Evolutionary conservation across 306 rosid genomes (phyloP), one percentile per base, ranked within the genome.

Genomic region (Casuarina cunninghamiana): DNA sequence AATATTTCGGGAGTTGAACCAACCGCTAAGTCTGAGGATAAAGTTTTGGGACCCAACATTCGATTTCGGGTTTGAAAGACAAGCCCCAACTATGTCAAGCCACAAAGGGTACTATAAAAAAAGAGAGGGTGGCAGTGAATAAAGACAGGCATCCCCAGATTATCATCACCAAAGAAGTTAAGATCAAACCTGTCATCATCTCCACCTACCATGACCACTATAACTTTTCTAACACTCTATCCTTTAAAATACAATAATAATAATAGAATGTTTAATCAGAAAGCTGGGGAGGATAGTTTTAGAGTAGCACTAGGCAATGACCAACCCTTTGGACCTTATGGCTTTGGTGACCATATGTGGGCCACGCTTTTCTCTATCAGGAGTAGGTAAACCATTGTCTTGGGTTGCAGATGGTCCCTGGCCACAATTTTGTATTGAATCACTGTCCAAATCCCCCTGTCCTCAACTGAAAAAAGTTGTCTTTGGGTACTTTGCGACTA

Each of bases 171-270:
- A 53, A 78, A 69, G 11, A 3, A 48, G 12, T 48, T 48, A 10
- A 48, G 51, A 48, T 48, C 21, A 74, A 77, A 63, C 84, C 86
- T 71, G 90, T 88, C 94, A 74, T 69, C 79, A 57, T 88, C 85
- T 83, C 77, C 50, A 88, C 94, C 94, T 81, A 90, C 78, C 86
- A 81, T 70, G 85, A 83, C 90, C 88, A 88, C 91, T 83, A 10
- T 3, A 7, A 5, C 3, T 19, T 10, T 26, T 57, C 9, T 26
- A 26, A 2, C 10, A 58, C 6, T 58, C 39, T 26, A 58, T 0
- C 5, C 65, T 1, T 0, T 0, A 42, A 63, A 63, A 63, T 0
- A 63, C 5, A 63, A 0, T 4, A 63, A 63, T 0, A 61, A 12
- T 0, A 1, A 35, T 3, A 61, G 5, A 19, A 8, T 8, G 55